These are phyloP conservation scores for Phialophora expanda DNA, from an alignment of 2,329 filamentous ascomycete species.

Conservation along the genomic window DNA sequence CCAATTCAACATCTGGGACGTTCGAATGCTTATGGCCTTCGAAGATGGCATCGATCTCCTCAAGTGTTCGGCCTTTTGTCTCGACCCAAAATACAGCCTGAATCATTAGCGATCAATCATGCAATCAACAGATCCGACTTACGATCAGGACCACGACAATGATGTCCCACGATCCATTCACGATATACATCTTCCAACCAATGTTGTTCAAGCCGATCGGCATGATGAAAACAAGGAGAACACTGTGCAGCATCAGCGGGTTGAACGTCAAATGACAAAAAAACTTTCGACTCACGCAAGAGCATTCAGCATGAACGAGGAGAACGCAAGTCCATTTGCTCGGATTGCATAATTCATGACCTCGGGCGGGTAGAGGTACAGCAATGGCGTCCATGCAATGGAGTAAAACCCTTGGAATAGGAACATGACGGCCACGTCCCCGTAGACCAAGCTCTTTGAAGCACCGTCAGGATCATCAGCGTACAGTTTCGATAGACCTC, in stretches of 20 bases:
- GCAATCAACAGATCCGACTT: neutral
- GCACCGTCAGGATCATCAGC: slow-evolving; percentile 29
- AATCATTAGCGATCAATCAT: neutral
- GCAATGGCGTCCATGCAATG: slow-evolving; percentile 57
- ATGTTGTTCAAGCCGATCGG: slow-evolving; percentile 52
- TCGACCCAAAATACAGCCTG: slow-evolving; percentile 31
- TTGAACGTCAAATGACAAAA: slow-evolving; percentile 34
- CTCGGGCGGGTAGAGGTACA: slow-evolving; percentile 57
- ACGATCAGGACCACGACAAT: slow-evolving; percentile 48
- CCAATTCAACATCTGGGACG: slow-evolving; percentile 18
- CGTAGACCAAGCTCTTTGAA: slow-evolving; percentile 46
- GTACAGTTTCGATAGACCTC: slow-evolving; percentile 54
- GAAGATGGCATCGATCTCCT: slow-evolving; percentile 39
- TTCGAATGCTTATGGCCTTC: slow-evolving; percentile 19
- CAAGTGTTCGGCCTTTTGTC: slow-evolving; percentile 41
- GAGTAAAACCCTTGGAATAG: slow-evolving; percentile 59
- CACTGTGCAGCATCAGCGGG: neutral
- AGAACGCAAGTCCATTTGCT: slow-evolving; percentile 34
- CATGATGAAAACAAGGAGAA: slow-evolving; percentile 17
- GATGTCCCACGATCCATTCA: slow-evolving; percentile 55
- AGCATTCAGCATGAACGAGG: slow-evolving; percentile 19
- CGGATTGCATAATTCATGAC: slow-evolving; percentile 58
- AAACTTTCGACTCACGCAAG: slow-evolving; percentile 4
- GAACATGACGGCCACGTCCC: slow-evolving; percentile 57
- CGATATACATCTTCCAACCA: slow-evolving; percentile 56